Percentiles rank a stretch among this genome's conserved stretches.
Evolutionary conservation across 140 eudicot genomes (phyloP).

Genomic region (Erigeron philadelphicus): DNA sequence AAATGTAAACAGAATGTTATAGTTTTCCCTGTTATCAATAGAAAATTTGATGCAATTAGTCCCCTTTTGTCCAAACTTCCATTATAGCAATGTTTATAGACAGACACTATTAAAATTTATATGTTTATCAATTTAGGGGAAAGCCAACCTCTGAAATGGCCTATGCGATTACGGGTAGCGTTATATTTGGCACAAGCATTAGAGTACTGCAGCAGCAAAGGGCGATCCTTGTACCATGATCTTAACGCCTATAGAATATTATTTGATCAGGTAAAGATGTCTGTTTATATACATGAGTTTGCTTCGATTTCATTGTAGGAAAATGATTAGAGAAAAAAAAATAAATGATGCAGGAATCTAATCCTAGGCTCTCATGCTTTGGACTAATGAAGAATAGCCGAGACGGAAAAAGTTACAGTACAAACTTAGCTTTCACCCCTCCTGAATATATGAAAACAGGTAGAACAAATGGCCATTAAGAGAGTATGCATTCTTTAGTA

Average conservation of each 20-base stretch:
- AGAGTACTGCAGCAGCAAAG: slow-evolving; percentile 70
- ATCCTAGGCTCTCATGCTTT: slow-evolving; percentile 69
- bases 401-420: slow-evolving; percentile 72
- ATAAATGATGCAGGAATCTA: slow-evolving; percentile 38
- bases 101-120: background rate
- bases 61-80: background rate
- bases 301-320: background rate
- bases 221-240: slow-evolving; percentile 72
- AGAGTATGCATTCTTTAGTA: background rate
- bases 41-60: background rate
- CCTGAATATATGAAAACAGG: slow-evolving; percentile 69
- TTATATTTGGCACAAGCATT: slow-evolving; percentile 73
- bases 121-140: slow-evolving; percentile 45
- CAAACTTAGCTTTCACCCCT: slow-evolving; percentile 73
- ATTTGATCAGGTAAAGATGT: slow-evolving; percentile 55
- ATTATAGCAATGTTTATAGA: background rate
- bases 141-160: slow-evolving; percentile 71
- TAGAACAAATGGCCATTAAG: background rate
- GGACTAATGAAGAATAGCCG: slow-evolving; percentile 70
- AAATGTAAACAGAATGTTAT: background rate
- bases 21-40: background rate
- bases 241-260: slow-evolving; percentile 75
- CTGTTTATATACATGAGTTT: background rate
- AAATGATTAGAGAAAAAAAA: background rate
- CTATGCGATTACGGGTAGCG: slow-evolving; percentile 78